These are phyloP conservation scores for Hydnomerulius pinastri DNA, from an alignment of 768 basidiomycete species.

Conservation along the genomic window DNA sequence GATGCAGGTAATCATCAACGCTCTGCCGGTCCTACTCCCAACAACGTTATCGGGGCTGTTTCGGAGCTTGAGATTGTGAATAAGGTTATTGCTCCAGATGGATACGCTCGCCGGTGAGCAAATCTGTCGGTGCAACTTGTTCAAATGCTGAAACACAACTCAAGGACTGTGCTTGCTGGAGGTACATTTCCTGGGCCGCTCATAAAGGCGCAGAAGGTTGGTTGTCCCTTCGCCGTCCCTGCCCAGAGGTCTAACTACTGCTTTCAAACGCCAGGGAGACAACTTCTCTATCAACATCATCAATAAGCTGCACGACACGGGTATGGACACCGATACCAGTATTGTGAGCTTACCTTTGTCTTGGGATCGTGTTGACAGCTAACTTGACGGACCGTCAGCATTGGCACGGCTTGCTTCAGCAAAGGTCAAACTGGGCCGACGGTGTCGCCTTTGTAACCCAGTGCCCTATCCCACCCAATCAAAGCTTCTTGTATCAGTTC, in stretches of 20 bases:
- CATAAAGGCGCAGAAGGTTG: constrained; percentile 44
- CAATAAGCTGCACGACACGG: constrained; percentile 32
- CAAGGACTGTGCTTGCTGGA: constrained; percentile 45
- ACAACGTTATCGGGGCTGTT: constrained; percentile 25
- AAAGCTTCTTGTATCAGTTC: constrained; percentile 45
- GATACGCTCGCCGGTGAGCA: constrained; percentile 41
- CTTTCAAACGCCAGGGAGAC: constrained; percentile 27
- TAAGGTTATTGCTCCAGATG: constrained; percentile 50
- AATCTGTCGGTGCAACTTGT: not conserved
- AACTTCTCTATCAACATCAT: constrained; percentile 39
- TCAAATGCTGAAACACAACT: not conserved
- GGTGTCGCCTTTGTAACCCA: constrained; percentile 46
- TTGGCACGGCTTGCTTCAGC: constrained; percentile 39
- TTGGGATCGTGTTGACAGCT: not conserved
- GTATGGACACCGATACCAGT: constrained; percentile 37
- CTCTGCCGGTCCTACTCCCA: constrained; percentile 2
- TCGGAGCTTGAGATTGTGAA: constrained; percentile 43
- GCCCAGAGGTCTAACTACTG: not conserved
- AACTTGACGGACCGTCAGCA: constrained; percentile 19
- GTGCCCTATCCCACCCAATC: constrained; percentile 43
- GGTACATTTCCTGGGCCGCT: constrained; percentile 52
- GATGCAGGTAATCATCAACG: constrained; percentile 1
- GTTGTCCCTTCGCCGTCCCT: not conserved
- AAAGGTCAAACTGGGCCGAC: constrained; percentile 36
- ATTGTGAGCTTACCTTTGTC: constrained; percentile 31